Evolutionary conservation across 768 basidiomycete genomes (phyloP).

Genomic region (Pisolithus microcarpus): DNA sequence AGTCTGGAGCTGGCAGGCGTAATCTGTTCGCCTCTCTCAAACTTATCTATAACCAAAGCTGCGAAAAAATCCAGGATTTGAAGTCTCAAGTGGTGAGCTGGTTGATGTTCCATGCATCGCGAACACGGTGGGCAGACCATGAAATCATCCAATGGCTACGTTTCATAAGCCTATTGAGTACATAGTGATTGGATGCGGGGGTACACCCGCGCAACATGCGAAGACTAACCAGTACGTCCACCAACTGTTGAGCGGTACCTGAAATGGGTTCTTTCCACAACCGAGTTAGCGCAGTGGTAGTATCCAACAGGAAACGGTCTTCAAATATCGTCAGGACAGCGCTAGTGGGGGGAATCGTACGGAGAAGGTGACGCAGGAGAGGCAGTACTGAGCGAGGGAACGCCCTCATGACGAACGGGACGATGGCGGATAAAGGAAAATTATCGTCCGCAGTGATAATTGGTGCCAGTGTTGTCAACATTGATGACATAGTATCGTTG

Average conservation of each 20-base stretch:
- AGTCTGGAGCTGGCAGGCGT: slow-evolving; percentile 4
- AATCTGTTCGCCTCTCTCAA: slow-evolving; percentile 12
- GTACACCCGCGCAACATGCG: slow-evolving; percentile 11
- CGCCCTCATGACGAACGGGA: slow-evolving; percentile 23
- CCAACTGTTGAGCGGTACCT: slow-evolving; percentile 3
- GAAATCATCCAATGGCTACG: slow-evolving; percentile 48
- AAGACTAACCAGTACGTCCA: slow-evolving; percentile 25
- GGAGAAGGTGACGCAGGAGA: slow-evolving; percentile 20
- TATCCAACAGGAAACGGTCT: slow-evolving; percentile 10
- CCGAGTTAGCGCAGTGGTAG: slow-evolving; percentile 8
- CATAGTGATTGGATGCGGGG: slow-evolving; percentile 6
- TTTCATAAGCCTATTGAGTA: slow-evolving; percentile 18
- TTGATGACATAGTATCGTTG: slow-evolving; percentile 38
- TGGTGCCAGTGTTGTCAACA: neutral
- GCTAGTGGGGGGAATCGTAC: slow-evolving; percentile 5
- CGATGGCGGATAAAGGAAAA: slow-evolving; percentile 15
- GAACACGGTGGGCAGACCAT: slow-evolving; percentile 33
- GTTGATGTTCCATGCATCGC: slow-evolving; percentile 20
- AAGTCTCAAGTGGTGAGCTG: slow-evolving; percentile 31
- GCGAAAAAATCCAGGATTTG: slow-evolving; percentile 38
- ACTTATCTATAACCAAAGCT: slow-evolving; percentile 32
- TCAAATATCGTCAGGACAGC: slow-evolving; percentile 14
- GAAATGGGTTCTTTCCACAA: slow-evolving; percentile 10
- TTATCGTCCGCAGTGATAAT: slow-evolving; percentile 12
- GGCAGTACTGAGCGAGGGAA: slow-evolving; percentile 6